Evolutionary conservation across 2,329 filamentous ascomycete species (phyloP).

Genomic region (Akanthomyces muscarius): DNA sequence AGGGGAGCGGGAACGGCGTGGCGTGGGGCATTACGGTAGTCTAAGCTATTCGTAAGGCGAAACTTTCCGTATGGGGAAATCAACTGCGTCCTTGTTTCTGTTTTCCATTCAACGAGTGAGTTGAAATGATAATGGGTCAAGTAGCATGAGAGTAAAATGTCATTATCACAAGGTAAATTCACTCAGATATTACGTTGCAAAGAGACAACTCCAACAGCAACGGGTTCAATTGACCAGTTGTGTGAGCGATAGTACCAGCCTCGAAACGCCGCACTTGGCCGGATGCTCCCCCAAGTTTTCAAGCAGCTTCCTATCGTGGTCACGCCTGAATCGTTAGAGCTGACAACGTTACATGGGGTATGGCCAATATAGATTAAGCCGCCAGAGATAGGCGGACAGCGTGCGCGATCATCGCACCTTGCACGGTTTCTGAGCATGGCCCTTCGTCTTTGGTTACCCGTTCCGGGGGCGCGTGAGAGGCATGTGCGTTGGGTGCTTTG

Average conservation of each 20-base stretch:
- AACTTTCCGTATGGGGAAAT: neutral
- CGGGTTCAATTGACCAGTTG: neutral
- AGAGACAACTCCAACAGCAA: too few species aligned
- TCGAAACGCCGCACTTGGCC: slow-evolving; percentile 7
- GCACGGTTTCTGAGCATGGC: neutral
- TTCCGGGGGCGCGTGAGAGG: neutral
- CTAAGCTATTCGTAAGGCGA: neutral
- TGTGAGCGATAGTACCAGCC: neutral
- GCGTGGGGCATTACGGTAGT: neutral
- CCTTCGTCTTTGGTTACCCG: neutral
- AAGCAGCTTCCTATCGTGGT: slow-evolving; percentile 7
- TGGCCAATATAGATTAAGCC: neutral
- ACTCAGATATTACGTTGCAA: neutral
- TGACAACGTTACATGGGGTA: slow-evolving; percentile 15
- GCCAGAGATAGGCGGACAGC: neutral
- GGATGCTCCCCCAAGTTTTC: neutral
- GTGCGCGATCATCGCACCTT: neutral
- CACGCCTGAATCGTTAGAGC: neutral
- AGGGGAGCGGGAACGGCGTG: neutral
- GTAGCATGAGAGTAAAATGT: neutral
- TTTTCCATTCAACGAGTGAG: neutral
- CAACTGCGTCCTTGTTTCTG: neutral
- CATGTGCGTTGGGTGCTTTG: too few species aligned
- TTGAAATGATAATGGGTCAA: neutral
- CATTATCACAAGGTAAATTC: neutral